Evolutionary conservation across 2,329 filamentous ascomycete species (phyloP), one percentile per base, ranked within the genome.

Genomic region (Boeremia lycopersici): DNA sequence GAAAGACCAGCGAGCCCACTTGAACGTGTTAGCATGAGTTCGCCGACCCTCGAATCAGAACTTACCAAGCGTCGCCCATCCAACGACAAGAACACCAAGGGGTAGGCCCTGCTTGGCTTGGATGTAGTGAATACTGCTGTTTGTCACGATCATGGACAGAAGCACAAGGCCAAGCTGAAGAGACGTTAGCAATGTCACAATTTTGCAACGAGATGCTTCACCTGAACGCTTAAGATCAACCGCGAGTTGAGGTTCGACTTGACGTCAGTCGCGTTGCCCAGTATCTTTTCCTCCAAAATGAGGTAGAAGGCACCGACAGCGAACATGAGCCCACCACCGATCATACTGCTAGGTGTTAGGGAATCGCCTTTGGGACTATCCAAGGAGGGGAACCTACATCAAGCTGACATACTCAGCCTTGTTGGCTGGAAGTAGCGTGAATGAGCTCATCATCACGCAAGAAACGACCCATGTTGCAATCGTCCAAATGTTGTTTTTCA

Each of bases 31-130:
- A 72, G 55, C 19, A 23, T 23, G 23, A 11, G 19, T 25, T 33
- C 10, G 12, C 6, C 1, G 4, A 8, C 6, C 11, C 13, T 13
- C 2, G 15, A 6, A 8, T 2, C 8, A 11, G 55, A 33, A 75
- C 81, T 74, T 82, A 89, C 89, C 79, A 36, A 97, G 74, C 19
- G 93, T 87, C 39, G 86, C 70, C 90, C 93, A 97, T 39, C 91
- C 93, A 17, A 96, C 84, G 2, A 92, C 79, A 74, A 97, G 91
- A 63, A 96, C 96, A 10, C 95, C 95, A 9, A 88, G 81, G 9
- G 93, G 93, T 38, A 99, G 80, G 7, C 95, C 95, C 61, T 86
- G 79, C 72, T 90, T 96, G 26, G 91, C 88, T 74, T 96, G 91
- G 9, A 99, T 76, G 19, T 92, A 96, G 50, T 88, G 76, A n/a